Percentiles rank a stretch among this genome's conserved stretches.
Conservation (phyloP, 2,329 filamentous ascomycete genomes). For the Aquanectria penicillioides region DNA sequence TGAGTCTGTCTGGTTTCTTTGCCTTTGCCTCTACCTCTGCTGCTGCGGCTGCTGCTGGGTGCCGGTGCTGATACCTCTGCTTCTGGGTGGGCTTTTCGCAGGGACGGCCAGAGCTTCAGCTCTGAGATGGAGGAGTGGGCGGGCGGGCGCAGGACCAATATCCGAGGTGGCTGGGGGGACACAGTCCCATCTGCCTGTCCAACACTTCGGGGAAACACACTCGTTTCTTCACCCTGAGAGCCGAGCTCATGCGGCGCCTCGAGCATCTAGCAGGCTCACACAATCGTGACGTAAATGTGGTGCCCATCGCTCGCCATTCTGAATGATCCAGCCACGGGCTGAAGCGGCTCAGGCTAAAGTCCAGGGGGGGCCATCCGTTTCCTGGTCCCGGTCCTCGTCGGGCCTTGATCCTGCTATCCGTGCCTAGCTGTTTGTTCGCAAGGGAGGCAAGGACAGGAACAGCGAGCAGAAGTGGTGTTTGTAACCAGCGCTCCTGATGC, state of each 20-base stretch:
- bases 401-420: too few relatives aligned
- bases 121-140: not conserved
- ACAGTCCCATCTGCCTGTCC: not conserved
- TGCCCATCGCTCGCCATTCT: conserved; percentile 3
- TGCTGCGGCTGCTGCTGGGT: not conserved
- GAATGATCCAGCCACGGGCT: not conserved
- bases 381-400: not conserved
- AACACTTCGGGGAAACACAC: too few relatives aligned
- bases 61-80: too few relatives aligned
- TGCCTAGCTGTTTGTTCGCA: not conserved
- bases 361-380: not conserved
- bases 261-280: conserved; percentile 5
- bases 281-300: conserved; percentile 16
- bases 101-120: not conserved
- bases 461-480: too few relatives aligned
- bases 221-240: conserved; percentile 4
- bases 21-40: conserved; percentile 4
- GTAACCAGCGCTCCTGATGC: too few relatives aligned
- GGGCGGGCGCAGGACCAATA: not conserved
- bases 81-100: not conserved
- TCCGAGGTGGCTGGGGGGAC: conserved; percentile 7
- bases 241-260: not conserved
- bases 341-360: not conserved
- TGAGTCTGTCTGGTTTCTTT: conserved; percentile 5
- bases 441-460: too few relatives aligned